phyloP scores from a whole-genome alignment of 805 yeast species.

The Zygoascus bituminiphila region DNA sequence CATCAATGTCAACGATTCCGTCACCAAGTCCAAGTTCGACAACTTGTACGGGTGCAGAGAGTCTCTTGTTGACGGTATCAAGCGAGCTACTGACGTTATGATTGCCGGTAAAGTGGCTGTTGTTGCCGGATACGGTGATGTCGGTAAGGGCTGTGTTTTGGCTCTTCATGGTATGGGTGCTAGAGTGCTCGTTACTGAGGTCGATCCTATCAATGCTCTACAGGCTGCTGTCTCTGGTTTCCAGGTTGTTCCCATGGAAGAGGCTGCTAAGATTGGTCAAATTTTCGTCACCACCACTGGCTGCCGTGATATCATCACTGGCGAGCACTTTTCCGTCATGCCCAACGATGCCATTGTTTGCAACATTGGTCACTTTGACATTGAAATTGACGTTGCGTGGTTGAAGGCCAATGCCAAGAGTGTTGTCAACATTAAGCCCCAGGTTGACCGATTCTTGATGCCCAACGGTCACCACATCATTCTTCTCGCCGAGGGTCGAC shows the following conservation, averaged over 20 bases:
- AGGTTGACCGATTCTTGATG: constrained; percentile 94
- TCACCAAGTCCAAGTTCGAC: constrained; percentile 98
- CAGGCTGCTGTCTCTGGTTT: constrained; percentile 99
- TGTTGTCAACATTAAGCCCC: constrained; percentile 96
- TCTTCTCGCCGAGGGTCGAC: constrained; percentile 97
- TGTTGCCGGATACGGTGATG: constrained; percentile 99
- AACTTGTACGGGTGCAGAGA: constrained; percentile 99
- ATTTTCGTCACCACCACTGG: constrained; percentile 99
- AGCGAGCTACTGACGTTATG: constrained; percentile 99
- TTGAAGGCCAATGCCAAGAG: constrained; percentile 88
- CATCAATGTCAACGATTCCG: constrained; percentile 97
- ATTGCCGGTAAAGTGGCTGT: constrained; percentile 98
- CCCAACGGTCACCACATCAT: constrained; percentile 86
- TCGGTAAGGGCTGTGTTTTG: constrained; percentile 99
- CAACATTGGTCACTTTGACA: constrained; percentile 99
- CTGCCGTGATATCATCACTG: constrained; percentile 95
- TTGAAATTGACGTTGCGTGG: constrained; percentile 99
- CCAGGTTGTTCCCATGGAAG: constrained; percentile 93
- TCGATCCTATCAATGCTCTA: constrained; percentile 97
- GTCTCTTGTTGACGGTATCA: constrained; percentile 96
- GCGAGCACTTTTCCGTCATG: constrained; percentile 80
- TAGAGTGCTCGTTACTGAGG: constrained; percentile 92
- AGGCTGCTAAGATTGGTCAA: constrained; percentile 88
- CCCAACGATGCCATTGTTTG: constrained; percentile 99
- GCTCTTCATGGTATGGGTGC: constrained; percentile 99